Conservation (phyloP, 306 rosid species). For the Crataegus laevigata region DNA sequence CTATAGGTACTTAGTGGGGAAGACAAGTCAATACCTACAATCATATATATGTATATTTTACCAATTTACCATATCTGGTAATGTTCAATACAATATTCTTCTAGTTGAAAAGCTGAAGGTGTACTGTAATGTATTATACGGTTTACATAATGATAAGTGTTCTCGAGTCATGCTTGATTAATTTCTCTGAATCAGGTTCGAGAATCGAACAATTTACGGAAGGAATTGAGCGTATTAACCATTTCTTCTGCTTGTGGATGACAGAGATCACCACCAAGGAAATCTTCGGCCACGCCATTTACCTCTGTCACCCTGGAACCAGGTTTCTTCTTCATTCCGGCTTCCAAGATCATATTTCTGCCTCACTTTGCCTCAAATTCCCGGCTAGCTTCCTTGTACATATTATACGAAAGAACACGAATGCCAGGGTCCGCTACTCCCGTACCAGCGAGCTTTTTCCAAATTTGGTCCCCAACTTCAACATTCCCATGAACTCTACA, state of each 20-base stretch:
- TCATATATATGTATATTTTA: neutral
- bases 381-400: conserved; percentile 69
- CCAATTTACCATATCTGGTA: neutral
- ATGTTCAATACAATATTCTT: conserved; percentile 28
- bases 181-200: neutral
- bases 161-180: conserved; percentile 9
- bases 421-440: conserved; percentile 55
- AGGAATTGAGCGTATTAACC: conserved; percentile 45
- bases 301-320: conserved; percentile 84
- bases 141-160: conserved; percentile 18
- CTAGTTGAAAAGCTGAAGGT: conserved; percentile 25
- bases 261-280: conserved; percentile 65
- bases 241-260: conserved; percentile 63
- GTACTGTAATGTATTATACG: conserved; percentile 27
- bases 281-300: conserved; percentile 61
- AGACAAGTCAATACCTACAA: conserved; percentile 19
- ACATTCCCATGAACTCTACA: conserved; percentile 65
- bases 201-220: neutral
- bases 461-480: conserved; percentile 50
- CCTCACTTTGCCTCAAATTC: conserved; percentile 65
- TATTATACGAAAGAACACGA: conserved; percentile 63
- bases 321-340: conserved; percentile 58
- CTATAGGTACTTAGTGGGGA: conserved; percentile 18
- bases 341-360: conserved; percentile 39
- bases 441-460: conserved; percentile 56